A percentile compares a stretch with the other conserved stretches of the same genome.
Conservation (phyloP, 225 moss, liverwort and hornwort species). For the Pseudisothecium myosuroides region DNA sequence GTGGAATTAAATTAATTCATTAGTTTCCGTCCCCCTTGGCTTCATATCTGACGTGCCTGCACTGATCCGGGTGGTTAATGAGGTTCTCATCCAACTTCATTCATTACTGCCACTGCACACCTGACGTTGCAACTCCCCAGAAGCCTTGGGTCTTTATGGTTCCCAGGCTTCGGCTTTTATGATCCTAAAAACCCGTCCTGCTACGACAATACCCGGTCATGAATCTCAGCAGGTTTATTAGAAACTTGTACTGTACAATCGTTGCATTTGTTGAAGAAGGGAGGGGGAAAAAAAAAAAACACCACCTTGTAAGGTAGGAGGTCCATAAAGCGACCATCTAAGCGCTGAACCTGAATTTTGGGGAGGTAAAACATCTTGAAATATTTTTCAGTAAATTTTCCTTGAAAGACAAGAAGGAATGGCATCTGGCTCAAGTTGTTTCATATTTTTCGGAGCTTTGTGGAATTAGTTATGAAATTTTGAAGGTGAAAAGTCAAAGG, state of each 20-base stretch:
- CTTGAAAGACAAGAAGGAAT: too few relatives aligned
- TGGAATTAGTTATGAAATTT: too few relatives aligned
- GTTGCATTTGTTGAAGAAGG: too few relatives aligned
- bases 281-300: too few relatives aligned
- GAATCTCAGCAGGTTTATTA: background rate
- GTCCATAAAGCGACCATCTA: too few relatives aligned
- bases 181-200: background rate
- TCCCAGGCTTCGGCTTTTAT: slow-evolving; percentile 13
- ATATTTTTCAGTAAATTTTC: too few relatives aligned
- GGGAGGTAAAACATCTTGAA: too few relatives aligned
- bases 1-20: background rate
- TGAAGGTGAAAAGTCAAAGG: too few relatives aligned
- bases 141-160: background rate
- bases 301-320: too few relatives aligned
- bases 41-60: slow-evolving; percentile 7
- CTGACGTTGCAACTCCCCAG: slow-evolving; percentile 19
- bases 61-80: background rate
- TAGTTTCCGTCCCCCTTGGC: background rate
- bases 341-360: too few relatives aligned
- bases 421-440: too few relatives aligned
- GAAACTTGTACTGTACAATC: background rate
- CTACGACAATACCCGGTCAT: background rate
- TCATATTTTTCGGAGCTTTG: too few relatives aligned
- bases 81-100: slow-evolving; percentile 16
- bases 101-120: background rate